A percentile compares a stretch with the other conserved stretches of the same genome.
Evolutionary conservation across 169 alveolate species (phyloP).

Genomic region (Eimeria falciformis): DNA sequence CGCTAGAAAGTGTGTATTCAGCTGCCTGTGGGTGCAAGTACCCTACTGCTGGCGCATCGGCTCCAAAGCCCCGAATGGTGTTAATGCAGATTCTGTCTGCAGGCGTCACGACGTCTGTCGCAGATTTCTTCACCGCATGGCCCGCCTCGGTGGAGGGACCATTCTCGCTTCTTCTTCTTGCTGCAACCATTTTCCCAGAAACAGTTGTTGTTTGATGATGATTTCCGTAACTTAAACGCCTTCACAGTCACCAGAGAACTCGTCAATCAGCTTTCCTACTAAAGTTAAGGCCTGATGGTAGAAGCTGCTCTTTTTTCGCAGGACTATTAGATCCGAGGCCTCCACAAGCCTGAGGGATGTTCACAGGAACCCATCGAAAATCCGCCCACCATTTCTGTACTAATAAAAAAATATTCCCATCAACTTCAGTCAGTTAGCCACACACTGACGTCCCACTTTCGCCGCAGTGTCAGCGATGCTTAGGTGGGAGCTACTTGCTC

Average conservation of each 20-base stretch:
- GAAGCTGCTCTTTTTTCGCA: conserved; percentile 34
- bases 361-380: background rate
- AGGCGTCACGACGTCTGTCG: conserved; percentile 29
- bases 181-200: conserved; percentile 47
- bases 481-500: background rate
- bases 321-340: conserved; percentile 34
- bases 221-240: background rate
- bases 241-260: conserved; percentile 2
- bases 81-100: conserved; percentile 75
- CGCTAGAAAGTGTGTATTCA: background rate
- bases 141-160: conserved; percentile 45
- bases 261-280: conserved; percentile 22
- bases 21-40: background rate
- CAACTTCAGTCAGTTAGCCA: background rate
- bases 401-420: background rate
- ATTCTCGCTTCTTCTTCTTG: conserved; percentile 52
- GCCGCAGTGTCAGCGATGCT: background rate
- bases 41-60: conserved; percentile 77
- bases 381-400: background rate
- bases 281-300: conserved; percentile 22
- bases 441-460: background rate
- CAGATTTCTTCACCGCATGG: conserved; percentile 32
- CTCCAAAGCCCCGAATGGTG: conserved; percentile 79
- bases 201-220: background rate
- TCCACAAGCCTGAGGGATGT: conserved; percentile 21